A percentile compares a stretch with the other conserved stretches of the same genome.
Evolutionary conservation across 345 rosid species (phyloP).

Genomic region (Isatis tinctoria): DNA sequence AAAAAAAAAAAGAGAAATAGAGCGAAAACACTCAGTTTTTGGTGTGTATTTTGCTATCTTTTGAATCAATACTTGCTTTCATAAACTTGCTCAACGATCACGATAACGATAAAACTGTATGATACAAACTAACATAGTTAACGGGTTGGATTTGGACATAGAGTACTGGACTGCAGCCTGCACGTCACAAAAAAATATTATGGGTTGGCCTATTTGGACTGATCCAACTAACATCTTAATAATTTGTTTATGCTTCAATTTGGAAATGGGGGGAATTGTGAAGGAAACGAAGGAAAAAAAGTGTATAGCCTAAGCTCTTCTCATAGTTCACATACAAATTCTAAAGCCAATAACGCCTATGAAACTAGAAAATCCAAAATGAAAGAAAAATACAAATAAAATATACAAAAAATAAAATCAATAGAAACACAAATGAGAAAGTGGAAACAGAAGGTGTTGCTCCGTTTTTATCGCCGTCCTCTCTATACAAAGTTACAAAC

Average conservation of each 20-base stretch:
- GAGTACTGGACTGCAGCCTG: too few relatives aligned
- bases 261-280: background rate
- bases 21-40: too few relatives aligned
- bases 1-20: too few relatives aligned
- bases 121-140: too few relatives aligned
- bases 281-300: background rate
- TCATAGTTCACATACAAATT: background rate
- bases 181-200: too few relatives aligned
- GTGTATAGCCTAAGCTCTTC: conserved; percentile 13
- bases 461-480: background rate
- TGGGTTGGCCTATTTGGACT: too few relatives aligned
- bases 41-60: too few relatives aligned
- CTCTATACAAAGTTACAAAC: conserved; percentile 4
- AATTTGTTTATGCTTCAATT: background rate
- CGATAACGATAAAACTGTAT: too few relatives aligned
- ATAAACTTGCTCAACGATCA: too few relatives aligned
- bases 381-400: background rate
- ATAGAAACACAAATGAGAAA: background rate
- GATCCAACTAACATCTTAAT: background rate
- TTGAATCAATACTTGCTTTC: too few relatives aligned
- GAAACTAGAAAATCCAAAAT: background rate
- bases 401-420: background rate
- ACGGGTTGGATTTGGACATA: too few relatives aligned
- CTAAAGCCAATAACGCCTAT: background rate
- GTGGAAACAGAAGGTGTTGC: background rate